A percentile compares a stretch with the other conserved stretches of the same genome.
Conservation (phyloP, 2,329 filamentous ascomycete genomes). For the Cytospora piceicola region DNA sequence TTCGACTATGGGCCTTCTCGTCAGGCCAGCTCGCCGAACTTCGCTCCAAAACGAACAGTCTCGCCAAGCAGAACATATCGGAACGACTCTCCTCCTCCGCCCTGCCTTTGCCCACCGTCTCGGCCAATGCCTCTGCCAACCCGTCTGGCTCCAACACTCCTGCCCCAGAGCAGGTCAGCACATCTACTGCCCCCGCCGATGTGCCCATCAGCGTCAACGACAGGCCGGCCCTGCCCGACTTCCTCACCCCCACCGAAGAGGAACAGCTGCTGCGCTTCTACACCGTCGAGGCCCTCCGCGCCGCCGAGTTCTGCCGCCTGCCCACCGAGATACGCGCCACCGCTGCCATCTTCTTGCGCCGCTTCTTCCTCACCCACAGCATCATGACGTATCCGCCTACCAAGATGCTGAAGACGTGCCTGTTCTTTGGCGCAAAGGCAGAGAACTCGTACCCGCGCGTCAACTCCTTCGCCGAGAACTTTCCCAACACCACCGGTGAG, state of each 20-base stretch:
- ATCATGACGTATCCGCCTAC: conserved; percentile 95
- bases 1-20: conserved; percentile 89
- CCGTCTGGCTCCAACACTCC: conserved; percentile 39
- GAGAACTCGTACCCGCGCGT: conserved; percentile 78
- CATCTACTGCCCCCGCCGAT: conserved; percentile 25
- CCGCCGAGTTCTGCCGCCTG: conserved; percentile 57
- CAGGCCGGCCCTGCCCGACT: conserved; percentile 64
- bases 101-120: conserved; percentile 51
- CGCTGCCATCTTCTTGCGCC: conserved; percentile 84
- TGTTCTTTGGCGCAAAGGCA: conserved; percentile 93
- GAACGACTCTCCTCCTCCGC: conserved; percentile 58
- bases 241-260: conserved; percentile 83
- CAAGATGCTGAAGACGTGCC: conserved; percentile 83
- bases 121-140: conserved; percentile 38
- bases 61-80: conserved; percentile 68
- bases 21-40: conserved; percentile 70
- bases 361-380: conserved; percentile 95
- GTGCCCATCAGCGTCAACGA: conserved; percentile 34
- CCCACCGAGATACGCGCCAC: conserved; percentile 66
- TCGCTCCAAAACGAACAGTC: conserved; percentile 76
- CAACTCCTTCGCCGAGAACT: conserved; percentile 66
- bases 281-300: conserved; percentile 60
- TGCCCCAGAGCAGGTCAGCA: conserved; percentile 9
- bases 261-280: conserved; percentile 80
- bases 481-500: conserved; percentile 73